These are phyloP conservation scores for Thecaphora thlaspeos DNA, from an alignment of 1,284 basidiomycete species.

Conservation along the genomic window DNA sequence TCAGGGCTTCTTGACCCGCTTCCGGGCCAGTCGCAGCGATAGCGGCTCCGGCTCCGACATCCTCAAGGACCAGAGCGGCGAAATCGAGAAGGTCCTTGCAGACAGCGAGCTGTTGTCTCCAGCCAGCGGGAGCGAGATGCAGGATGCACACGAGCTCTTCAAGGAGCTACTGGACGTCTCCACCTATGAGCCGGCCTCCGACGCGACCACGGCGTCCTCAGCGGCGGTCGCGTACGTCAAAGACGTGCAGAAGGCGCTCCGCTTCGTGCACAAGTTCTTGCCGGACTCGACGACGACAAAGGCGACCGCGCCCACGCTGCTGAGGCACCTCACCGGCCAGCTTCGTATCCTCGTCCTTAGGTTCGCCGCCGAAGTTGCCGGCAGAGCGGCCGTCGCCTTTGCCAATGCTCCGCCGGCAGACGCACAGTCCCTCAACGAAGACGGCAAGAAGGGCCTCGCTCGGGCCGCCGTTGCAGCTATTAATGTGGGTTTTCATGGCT, in stretches of 20 bases:
- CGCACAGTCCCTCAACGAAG: background rate
- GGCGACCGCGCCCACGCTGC: background rate
- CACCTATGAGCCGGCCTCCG: conserved; percentile 1
- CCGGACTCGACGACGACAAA: background rate
- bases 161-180: conserved; percentile 1
- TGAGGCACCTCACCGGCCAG: background rate
- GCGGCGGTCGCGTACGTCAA: conserved; percentile 6
- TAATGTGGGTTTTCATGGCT: background rate
- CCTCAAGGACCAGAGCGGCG: background rate
- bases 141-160: conserved; percentile 4
- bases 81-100: background rate
- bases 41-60: background rate
- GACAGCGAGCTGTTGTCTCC: background rate
- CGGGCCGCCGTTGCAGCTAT: background rate
- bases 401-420: background rate
- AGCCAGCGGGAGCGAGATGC: background rate
- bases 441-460: background rate
- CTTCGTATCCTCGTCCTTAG: background rate
- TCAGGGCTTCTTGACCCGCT: background rate
- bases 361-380: background rate
- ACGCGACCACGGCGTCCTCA: background rate
- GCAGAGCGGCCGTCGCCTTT: background rate
- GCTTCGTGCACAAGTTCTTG: conserved; percentile 10
- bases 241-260: conserved; percentile 5
- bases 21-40: background rate